A percentile compares a stretch with the other conserved stretches of the same genome.
These are phyloP conservation scores for Aspergillus brunneoviolaceus DNA, from an alignment of 2,329 filamentous ascomycete genomes.

Conservation along the genomic window DNA sequence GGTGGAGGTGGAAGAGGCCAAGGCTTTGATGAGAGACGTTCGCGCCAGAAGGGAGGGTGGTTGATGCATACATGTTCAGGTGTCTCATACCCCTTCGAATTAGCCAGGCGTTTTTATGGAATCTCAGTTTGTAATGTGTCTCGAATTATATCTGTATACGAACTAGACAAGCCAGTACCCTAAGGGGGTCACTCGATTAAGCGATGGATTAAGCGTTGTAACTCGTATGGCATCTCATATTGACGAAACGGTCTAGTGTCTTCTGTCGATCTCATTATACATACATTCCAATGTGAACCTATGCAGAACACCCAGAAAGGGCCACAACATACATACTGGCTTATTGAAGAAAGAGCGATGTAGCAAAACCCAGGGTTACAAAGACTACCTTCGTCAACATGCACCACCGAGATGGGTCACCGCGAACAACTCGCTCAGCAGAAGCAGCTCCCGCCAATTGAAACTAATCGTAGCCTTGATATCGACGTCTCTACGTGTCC, in stretches of 20 bases:
- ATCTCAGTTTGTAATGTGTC: not conserved
- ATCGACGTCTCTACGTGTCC: not conserved
- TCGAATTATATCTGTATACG: not conserved
- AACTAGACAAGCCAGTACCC: too few relatives aligned
- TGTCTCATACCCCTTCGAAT: not conserved
- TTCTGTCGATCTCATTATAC: too few relatives aligned
- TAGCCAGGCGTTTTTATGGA: slow-evolving; percentile 10
- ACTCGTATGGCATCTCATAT: too few relatives aligned
- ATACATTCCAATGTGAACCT: too few relatives aligned
- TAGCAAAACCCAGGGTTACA: too few relatives aligned
- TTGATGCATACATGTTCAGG: slow-evolving; percentile 5
- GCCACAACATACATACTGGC: too few relatives aligned
- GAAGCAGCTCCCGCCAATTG: slow-evolving; percentile 25
- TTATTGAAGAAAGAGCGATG: too few relatives aligned
- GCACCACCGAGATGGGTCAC: slow-evolving; percentile 10
- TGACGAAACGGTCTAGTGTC: too few relatives aligned
- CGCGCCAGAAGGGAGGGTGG: slow-evolving; percentile 66
- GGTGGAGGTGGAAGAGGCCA: slow-evolving; percentile 94
- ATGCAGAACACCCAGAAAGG: too few relatives aligned
- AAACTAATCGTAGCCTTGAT: slow-evolving; percentile 25
- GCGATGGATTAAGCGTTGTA: too few relatives aligned
- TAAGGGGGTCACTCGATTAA: too few relatives aligned
- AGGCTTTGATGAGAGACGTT: slow-evolving; percentile 84
- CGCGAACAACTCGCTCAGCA: slow-evolving; percentile 19
- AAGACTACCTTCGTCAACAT: not conserved